Conservation (phyloP, 140 eudicot species). For the Oenanthe javanica region DNA sequence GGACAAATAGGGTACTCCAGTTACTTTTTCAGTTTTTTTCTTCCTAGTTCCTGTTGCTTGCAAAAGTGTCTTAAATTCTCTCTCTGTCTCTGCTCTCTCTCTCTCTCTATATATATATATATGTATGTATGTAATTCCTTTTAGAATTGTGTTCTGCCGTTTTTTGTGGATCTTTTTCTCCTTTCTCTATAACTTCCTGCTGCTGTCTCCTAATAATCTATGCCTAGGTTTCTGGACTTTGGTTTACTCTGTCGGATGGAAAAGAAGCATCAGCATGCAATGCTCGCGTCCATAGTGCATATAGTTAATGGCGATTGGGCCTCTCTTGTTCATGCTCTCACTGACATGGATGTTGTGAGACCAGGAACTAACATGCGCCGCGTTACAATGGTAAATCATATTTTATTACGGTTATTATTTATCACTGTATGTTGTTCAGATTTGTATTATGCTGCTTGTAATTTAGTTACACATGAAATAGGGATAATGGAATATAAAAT, state of each 20-base stretch:
- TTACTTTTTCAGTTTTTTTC: neutral
- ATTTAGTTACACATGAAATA: neutral
- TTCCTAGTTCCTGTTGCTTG: neutral
- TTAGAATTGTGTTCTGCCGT: neutral
- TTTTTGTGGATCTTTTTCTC: conserved; percentile 1
- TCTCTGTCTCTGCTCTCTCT: too few relatives aligned
- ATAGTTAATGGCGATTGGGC: conserved; percentile 97
- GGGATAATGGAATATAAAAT: neutral
- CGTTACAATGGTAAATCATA: conserved; percentile 67
- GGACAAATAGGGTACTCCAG: conserved; percentile 76
- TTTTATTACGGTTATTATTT: conserved; percentile 4
- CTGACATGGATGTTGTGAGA: conserved; percentile 81
- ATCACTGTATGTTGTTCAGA: neutral
- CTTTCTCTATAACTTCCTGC: conserved; percentile 10
- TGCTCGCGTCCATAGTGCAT: conserved; percentile 93
- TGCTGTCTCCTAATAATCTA: conserved; percentile 12
- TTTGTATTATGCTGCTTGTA: neutral
- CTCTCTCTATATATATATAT: too few relatives aligned
- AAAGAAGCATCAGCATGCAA: conserved; percentile 89
- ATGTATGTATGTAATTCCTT: neutral
- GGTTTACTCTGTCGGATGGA: conserved; percentile 96
- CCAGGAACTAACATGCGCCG: conserved; percentile 84
- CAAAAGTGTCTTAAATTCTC: neutral
- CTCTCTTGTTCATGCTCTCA: conserved; percentile 76
- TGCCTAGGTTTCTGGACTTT: conserved; percentile 82